Conservation (phyloP, 495 filamentous ascomycete genomes). For the Hypoxylon fragiforme region DNA sequence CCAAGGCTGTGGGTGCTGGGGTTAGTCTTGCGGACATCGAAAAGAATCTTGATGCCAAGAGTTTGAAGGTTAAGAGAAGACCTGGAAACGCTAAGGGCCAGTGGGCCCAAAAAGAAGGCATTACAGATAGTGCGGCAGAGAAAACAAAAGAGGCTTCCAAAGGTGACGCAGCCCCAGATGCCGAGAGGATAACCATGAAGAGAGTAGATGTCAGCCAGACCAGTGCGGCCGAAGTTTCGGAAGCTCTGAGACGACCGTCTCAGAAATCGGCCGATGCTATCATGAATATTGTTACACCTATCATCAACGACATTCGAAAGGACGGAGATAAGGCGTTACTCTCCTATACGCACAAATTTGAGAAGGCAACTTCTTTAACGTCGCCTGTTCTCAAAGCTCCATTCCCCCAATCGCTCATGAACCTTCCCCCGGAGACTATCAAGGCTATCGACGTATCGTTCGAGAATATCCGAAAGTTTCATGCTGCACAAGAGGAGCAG, state of each 20-base stretch:
- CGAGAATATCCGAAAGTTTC: conserved; percentile 92
- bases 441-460: conserved; percentile 92
- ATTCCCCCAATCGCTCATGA: conserved; percentile 82
- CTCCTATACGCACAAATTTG: conserved; percentile 94
- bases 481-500: conserved; percentile 84
- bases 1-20: conserved; percentile 80
- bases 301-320: conserved; percentile 79
- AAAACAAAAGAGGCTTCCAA: conserved; percentile 47
- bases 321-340: conserved; percentile 85
- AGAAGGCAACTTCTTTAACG: conserved; percentile 86
- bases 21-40: conserved; percentile 87
- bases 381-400: conserved; percentile 87
- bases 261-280: conserved; percentile 90
- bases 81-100: conserved; percentile 91
- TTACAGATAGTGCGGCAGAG: conserved; percentile 46
- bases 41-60: conserved; percentile 89
- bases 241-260: conserved; percentile 80
- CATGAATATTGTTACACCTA: conserved; percentile 85
- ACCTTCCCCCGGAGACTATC: conserved; percentile 76
- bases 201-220: conserved; percentile 68
- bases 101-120: conserved; percentile 80
- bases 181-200: conserved; percentile 79
- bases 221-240: conserved; percentile 61
- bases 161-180: conserved; percentile 52
- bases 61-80: conserved; percentile 86